Evolutionary conservation across 1,139 yeast genomes (phyloP).

Genomic region (Hyphopichia pseudoburtonii): DNA sequence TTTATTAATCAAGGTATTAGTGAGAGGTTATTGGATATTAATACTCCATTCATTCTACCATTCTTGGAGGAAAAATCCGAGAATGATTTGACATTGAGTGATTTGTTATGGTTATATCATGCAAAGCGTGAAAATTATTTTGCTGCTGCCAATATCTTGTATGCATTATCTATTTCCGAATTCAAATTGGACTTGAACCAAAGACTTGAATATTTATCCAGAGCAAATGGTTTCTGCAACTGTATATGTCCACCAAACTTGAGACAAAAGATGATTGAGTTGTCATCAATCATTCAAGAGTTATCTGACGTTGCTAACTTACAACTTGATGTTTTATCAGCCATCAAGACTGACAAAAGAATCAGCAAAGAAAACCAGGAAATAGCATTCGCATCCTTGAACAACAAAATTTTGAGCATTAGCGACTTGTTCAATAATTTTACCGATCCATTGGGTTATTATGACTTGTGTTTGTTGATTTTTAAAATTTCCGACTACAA

Average conservation of each 20-base stretch:
- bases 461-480: conserved; percentile 74
- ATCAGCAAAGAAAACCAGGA: conserved; percentile 47
- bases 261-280: conserved; percentile 72
- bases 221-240: conserved; percentile 92
- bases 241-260: conserved; percentile 78
- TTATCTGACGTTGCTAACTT: conserved; percentile 83
- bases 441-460: conserved; percentile 86
- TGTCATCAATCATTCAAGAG: conserved; percentile 72
- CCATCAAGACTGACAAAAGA: conserved; percentile 60
- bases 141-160: conserved; percentile 81
- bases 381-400: conserved; percentile 54
- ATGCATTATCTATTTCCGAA: conserved; percentile 70
- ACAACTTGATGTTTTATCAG: conserved; percentile 75
- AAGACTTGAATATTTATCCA: conserved; percentile 82
- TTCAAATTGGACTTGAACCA: conserved; percentile 67
- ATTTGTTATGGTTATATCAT: conserved; percentile 84
- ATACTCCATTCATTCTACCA: conserved; percentile 76
- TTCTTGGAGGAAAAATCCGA: conserved; percentile 75
- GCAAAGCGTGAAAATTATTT: conserved; percentile 78
- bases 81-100: conserved; percentile 70
- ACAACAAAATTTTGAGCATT: conserved; percentile 65
- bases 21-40: conserved; percentile 73
- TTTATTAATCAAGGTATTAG: conserved; percentile 74
- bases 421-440: conserved; percentile 82
- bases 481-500: conserved; percentile 83